Base-by-base conservation (phyloP, 805 yeast genomes). In the Yarrowia hollandica region DNA sequence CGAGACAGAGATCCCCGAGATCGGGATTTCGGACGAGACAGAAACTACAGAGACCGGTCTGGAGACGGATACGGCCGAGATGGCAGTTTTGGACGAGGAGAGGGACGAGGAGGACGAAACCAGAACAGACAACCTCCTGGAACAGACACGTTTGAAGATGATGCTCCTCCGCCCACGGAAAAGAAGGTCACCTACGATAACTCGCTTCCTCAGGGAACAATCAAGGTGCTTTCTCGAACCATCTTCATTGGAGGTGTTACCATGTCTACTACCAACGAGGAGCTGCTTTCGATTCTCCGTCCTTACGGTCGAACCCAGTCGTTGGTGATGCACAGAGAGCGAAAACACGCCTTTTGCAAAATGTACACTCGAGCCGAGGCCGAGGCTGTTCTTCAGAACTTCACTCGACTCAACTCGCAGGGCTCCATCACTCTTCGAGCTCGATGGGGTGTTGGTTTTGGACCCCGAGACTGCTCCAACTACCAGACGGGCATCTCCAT, bases 361-460 rank as follows among this genome's bases (percentile, higher is more conserved):
- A 95, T 91, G 22, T 90, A 87, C 70, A 88, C 96, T 19, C 82
- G 99, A 73, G 79, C 78, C 33, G 98, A 92, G 72, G 99, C 99
- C 26, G 97, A 88, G 70, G 81, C 78, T 62, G 90, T 90, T 12
- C 79, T 90, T 60, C 77, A 80, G 37, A 81, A 83, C 38, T 90
- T 91, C 74, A 80, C 79, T 26, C 72, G 72, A 38, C 67, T 69
- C 60, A 83, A 83, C 68, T 82, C 84, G 65, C 85, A 84, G 62
- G 85, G 86, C 37, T 72, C 81, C 9, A 74, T 76, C 69, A 75
- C 82, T 65, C 76, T 94, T 65, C 82, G 98, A 73, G 88, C 95
- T 4, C 81, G 97, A 70, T 94, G 99, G 99, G 99, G 98, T 65
- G 98, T 94, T 63, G 99, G 99, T 1, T 94, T 88, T 69, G 99